A percentile compares a stretch with the other conserved stretches of the same genome.
phyloP scores from a whole-genome alignment of 441 rosid species.

The Metrosideros polymorpha region DNA sequence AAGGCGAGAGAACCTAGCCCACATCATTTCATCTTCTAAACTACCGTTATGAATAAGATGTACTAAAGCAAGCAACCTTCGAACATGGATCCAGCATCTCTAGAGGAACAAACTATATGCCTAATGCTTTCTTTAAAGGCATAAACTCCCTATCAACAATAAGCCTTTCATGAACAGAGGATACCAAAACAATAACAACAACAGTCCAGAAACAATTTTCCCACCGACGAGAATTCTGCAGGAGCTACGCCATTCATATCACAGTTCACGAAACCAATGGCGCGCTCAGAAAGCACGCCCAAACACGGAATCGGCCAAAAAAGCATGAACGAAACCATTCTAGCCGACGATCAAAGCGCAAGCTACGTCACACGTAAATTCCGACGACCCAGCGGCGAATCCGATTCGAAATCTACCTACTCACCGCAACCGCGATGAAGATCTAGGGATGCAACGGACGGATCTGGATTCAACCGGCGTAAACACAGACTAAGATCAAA shows the following conservation, averaged over 20 bases:
- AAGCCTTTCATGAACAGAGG: neutral
- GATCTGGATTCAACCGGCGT: neutral
- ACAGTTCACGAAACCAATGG: neutral
- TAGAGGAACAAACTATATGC: neutral
- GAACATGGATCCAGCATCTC: neutral
- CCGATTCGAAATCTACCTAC: neutral
- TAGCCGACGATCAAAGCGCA: neutral
- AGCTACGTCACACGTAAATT: neutral
- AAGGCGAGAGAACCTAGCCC: neutral
- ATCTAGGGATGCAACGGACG: neutral
- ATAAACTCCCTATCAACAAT: neutral
- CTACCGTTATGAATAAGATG: neutral
- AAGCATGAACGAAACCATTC: neutral
- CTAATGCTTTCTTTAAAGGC: neutral
- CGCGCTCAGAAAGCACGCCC: neutral
- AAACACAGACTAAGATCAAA: neutral
- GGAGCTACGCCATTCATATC: neutral
- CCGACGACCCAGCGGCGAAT: neutral
- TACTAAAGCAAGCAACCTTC: neutral
- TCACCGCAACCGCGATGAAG: neutral
- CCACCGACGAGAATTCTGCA: neutral
- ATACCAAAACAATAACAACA: neutral
- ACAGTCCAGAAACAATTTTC: neutral
- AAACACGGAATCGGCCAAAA: neutral
- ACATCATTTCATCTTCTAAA: neutral